These are phyloP conservation scores for Bassia scoparia DNA, from an alignment of 148 eudicot genomes.

Conservation along the genomic window DNA sequence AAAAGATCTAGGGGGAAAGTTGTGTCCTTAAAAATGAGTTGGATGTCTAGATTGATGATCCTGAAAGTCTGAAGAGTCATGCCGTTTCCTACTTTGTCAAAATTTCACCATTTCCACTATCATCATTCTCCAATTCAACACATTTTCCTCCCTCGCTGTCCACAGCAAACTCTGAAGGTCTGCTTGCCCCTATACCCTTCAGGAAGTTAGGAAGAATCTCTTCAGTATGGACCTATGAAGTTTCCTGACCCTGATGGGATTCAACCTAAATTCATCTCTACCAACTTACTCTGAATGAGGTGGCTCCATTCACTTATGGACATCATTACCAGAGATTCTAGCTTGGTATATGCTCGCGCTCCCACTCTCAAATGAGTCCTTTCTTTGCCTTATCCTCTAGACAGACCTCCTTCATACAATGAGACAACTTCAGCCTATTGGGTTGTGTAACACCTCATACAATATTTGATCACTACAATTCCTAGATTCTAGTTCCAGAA, in stretches of 20 bases:
- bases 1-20: not conserved
- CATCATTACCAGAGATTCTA: not conserved
- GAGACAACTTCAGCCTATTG: not conserved
- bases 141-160: not conserved
- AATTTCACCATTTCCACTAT: no score
- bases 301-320: no score
- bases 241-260: not conserved
- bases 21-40: not conserved
- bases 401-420: not conserved
- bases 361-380: not conserved
- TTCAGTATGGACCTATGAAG: not conserved
- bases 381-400: not conserved
- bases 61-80: no score
- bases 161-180: not conserved
- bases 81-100: no score
- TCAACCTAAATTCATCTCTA: not conserved
- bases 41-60: not conserved
- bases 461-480: not conserved
- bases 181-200: no score
- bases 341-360: fast-evolving
- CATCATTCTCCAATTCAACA: fast-evolving
- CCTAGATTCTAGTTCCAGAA: not conserved
- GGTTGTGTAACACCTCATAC: not conserved
- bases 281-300: not conserved
- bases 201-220: not conserved